phyloP scores from a whole-genome alignment of 768 basidiomycete species.

The Cystobasidium onofrii region DNA sequence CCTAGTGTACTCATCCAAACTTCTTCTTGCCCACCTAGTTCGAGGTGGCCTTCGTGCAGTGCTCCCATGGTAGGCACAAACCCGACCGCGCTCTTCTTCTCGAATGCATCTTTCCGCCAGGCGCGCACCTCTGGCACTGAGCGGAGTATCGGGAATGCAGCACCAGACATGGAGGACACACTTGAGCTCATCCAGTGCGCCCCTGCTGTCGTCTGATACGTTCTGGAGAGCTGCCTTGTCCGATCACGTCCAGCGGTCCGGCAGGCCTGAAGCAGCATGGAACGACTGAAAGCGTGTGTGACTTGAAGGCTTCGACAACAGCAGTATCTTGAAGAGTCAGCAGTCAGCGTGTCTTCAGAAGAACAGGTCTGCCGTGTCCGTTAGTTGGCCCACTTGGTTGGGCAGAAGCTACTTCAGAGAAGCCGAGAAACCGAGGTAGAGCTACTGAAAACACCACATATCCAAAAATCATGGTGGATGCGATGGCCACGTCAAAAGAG shows the following conservation, averaged over 20 bases:
- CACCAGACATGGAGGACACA: not conserved
- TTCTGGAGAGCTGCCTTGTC: not conserved
- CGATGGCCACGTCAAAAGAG: not conserved
- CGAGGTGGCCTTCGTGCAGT: slow-evolving; percentile 82
- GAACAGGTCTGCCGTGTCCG: too few species aligned
- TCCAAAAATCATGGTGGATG: not conserved
- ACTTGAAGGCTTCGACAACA: not conserved
- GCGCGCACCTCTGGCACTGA: slow-evolving; percentile 57
- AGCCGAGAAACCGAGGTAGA: not conserved
- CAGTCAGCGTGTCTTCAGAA: too few species aligned
- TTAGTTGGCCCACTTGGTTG: too few species aligned
- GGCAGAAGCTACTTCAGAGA: not conserved
- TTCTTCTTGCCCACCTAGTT: slow-evolving; percentile 60
- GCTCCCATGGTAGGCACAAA: slow-evolving; percentile 99
- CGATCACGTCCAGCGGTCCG: not conserved
- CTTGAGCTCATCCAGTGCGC: not conserved
- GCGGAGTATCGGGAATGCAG: slow-evolving; percentile 47
- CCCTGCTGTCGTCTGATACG: not conserved
- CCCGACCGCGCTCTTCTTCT: slow-evolving; percentile 62
- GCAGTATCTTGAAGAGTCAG: not conserved
- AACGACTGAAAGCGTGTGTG: not conserved
- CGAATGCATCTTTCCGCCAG: slow-evolving; percentile 66
- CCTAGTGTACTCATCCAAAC: not conserved
- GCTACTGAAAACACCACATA: not conserved
- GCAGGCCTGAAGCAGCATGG: not conserved